These are phyloP conservation scores for Phycomyces nitens DNA, from an alignment of 192 early-diverging fungal species.

Conservation along the genomic window DNA sequence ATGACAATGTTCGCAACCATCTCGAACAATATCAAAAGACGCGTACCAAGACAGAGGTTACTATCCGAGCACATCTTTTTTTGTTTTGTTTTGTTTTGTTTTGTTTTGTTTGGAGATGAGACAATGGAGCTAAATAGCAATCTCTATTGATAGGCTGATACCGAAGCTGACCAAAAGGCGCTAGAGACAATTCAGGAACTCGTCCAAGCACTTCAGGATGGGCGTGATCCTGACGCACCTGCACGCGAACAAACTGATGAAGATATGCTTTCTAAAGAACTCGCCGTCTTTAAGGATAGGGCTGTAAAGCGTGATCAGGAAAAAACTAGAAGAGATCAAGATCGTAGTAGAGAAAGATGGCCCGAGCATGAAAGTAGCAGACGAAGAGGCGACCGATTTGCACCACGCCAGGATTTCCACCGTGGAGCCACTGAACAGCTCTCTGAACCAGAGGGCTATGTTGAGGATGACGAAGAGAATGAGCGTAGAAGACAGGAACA, in stretches of 20 bases:
- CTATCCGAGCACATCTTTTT: slow-evolving; percentile 13
- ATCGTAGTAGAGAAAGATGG: slow-evolving; percentile 30
- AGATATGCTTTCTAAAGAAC: slow-evolving; percentile 56
- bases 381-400: not conserved
- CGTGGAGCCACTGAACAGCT: slow-evolving; percentile 34
- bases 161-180: not conserved
- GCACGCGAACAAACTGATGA: slow-evolving; percentile 29
- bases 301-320: slow-evolving; percentile 54
- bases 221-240: slow-evolving; percentile 29
- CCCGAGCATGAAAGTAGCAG: not conserved
- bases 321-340: slow-evolving; percentile 46
- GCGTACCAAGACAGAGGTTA: slow-evolving; percentile 37
- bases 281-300: slow-evolving; percentile 61
- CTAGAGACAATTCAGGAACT: slow-evolving; percentile 6
- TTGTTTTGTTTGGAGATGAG: slow-evolving; percentile 11
- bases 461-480: slow-evolving; percentile 22
- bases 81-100: too few species aligned
- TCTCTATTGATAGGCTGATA: not conserved
- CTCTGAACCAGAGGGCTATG: slow-evolving; percentile 30
- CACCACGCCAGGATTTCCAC: slow-evolving; percentile 38
- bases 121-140: not conserved
- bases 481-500: slow-evolving; percentile 41
- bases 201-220: slow-evolving; percentile 24
- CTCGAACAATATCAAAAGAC: slow-evolving; percentile 48
- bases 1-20: slow-evolving; percentile 54